A percentile compares a stretch with the other conserved stretches of the same genome.
These are phyloP conservation scores for Vaccinium corymbosum DNA, from an alignment of 148 eudicot genomes.

Conservation along the genomic window DNA sequence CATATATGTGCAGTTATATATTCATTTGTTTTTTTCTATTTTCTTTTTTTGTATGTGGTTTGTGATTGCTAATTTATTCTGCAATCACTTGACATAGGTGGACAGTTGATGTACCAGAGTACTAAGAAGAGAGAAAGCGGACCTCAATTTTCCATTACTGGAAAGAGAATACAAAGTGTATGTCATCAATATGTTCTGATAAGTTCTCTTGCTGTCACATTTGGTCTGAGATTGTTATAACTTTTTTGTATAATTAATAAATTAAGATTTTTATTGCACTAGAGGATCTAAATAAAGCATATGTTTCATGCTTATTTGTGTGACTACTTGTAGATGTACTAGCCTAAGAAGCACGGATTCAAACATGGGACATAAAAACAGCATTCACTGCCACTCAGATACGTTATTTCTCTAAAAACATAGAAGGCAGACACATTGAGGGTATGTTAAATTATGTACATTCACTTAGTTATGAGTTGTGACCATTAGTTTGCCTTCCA, in stretches of 20 bases:
- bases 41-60: background rate
- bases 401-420: too few relatives aligned
- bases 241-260: too few relatives aligned
- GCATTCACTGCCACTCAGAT: too few relatives aligned
- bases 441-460: too few relatives aligned
- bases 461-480: too few relatives aligned
- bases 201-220: background rate
- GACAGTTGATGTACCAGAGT: background rate
- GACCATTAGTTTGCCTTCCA: too few relatives aligned
- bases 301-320: background rate
- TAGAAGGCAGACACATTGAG: too few relatives aligned
- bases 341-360: background rate
- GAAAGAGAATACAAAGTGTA: background rate
- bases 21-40: background rate
- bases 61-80: background rate
- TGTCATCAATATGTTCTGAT: background rate
- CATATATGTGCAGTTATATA: background rate
- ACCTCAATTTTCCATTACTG: background rate
- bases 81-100: background rate
- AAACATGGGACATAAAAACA: too few relatives aligned
- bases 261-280: background rate
- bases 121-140: background rate
- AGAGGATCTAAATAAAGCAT: background rate
- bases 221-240: background rate
- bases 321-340: background rate